phyloP scores from a whole-genome alignment of 768 basidiomycete species.

The Tricholoma sp. region DNA sequence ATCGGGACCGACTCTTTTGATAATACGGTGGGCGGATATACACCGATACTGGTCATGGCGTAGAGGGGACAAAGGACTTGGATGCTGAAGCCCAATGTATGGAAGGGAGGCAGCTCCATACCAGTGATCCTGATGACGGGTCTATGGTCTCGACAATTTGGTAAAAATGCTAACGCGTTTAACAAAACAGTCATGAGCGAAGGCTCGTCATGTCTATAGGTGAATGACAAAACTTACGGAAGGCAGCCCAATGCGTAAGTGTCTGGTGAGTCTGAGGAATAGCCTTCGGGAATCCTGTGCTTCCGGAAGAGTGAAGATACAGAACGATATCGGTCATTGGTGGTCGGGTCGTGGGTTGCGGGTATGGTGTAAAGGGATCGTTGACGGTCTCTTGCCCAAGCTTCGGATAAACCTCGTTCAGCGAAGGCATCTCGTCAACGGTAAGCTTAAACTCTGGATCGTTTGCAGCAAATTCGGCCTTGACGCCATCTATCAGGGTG shows the following conservation, averaged over 20 bases:
- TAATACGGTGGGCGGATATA: slow-evolving; percentile 27
- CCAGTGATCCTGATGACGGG: slow-evolving; percentile 17
- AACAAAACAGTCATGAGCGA: background rate
- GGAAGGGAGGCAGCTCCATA: slow-evolving; percentile 36
- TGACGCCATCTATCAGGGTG: slow-evolving; percentile 25
- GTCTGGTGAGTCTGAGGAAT: slow-evolving; percentile 29
- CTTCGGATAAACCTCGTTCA: slow-evolving; percentile 34
- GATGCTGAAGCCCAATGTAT: slow-evolving; percentile 25
- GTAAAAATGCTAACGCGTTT: slow-evolving; percentile 9
- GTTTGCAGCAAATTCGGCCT: slow-evolving; percentile 11
- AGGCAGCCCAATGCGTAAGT: slow-evolving; percentile 27
- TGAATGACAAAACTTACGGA: slow-evolving; percentile 23
- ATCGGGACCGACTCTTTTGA: slow-evolving; percentile 23
- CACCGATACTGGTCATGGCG: slow-evolving; percentile 15
- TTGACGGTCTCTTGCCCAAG: slow-evolving; percentile 28
- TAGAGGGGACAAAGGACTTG: slow-evolving; percentile 29
- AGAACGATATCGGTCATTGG: slow-evolving; percentile 22
- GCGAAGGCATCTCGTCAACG: slow-evolving; percentile 27
- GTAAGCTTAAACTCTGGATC: slow-evolving; percentile 17
- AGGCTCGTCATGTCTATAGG: background rate
- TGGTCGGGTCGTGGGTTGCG: slow-evolving; percentile 7
- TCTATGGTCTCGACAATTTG: slow-evolving; percentile 9
- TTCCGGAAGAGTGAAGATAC: slow-evolving; percentile 47
- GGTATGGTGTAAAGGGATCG: slow-evolving; percentile 27
- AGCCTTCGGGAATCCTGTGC: slow-evolving; percentile 41